Percentiles rank a stretch among this genome's conserved stretches.
phyloP scores from a whole-genome alignment of 805 yeast species.

The Hyphopichia homilentoma region DNA sequence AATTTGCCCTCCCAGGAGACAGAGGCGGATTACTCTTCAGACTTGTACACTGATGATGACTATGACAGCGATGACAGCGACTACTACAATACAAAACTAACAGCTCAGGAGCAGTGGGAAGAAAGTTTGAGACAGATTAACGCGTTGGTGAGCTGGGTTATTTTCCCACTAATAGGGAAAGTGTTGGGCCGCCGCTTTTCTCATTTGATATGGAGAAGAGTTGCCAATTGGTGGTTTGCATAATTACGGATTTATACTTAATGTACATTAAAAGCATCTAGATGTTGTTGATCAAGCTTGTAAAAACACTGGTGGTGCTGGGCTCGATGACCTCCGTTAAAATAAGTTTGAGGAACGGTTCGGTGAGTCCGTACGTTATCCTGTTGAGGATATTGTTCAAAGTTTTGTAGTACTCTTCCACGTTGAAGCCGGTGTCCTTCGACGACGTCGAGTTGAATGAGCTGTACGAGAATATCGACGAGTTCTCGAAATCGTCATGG shows the following conservation, averaged over 20 bases:
- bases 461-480: conserved; percentile 33
- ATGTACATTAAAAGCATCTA: no score
- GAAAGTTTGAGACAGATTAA: conserved; percentile 59
- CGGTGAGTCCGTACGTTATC: conserved; percentile 32
- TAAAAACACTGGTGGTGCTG: conserved; percentile 26
- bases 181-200: conserved; percentile 62
- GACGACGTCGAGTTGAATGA: conserved; percentile 21
- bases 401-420: conserved; percentile 30
- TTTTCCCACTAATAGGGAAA: conserved; percentile 66
- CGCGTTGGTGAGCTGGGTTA: conserved; percentile 53
- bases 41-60: no score
- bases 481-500: conserved; percentile 18
- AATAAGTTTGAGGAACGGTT: conserved; percentile 32
- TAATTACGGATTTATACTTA: neutral
- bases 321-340: conserved; percentile 29
- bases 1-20: no score
- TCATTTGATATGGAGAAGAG: conserved; percentile 32
- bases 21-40: no score
- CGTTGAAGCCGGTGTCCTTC: conserved; percentile 13
- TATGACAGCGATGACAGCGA: conserved; percentile 9
- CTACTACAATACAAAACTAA: conserved; percentile 15
- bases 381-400: conserved; percentile 24
- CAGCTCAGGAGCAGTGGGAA: conserved; percentile 73
- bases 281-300: conserved; percentile 19
- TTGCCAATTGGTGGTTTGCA: conserved; percentile 33